These are phyloP conservation scores for Yarrowia hollandica DNA, from an alignment of 805 yeast species.

Conservation along the genomic window DNA sequence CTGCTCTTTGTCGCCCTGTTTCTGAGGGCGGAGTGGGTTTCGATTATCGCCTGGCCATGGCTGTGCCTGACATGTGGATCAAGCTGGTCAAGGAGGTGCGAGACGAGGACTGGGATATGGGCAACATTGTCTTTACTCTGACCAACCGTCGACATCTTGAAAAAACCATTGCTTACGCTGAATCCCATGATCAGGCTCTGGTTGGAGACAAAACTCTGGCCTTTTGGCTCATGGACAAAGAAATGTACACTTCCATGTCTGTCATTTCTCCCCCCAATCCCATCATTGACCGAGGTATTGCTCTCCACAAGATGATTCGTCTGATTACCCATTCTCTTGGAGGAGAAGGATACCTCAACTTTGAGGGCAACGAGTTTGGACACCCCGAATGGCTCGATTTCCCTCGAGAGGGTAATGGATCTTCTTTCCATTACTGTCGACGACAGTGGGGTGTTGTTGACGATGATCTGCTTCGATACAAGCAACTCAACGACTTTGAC, in stretches of 20 bases:
- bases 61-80: conserved; percentile 99
- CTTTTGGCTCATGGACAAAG: conserved; percentile 98
- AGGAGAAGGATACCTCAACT: conserved; percentile 94
- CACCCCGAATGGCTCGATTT: conserved; percentile 99
- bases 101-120: conserved; percentile 93
- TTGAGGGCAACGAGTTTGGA: conserved; percentile 98
- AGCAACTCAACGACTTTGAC: conserved; percentile 78
- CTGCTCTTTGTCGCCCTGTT: conserved; percentile 81
- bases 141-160: conserved; percentile 88
- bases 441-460: conserved; percentile 87
- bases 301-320: conserved; percentile 88
- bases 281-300: conserved; percentile 81
- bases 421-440: conserved; percentile 90
- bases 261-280: conserved; percentile 69
- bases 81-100: conserved; percentile 76
- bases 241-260: conserved; percentile 96
- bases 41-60: conserved; percentile 93
- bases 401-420: conserved; percentile 85
- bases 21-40: conserved; percentile 85
- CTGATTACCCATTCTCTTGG: conserved; percentile 86
- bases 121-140: conserved; percentile 72
- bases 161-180: conserved; percentile 87
- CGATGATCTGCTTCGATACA: conserved; percentile 78
- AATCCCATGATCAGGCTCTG: conserved; percentile 94
- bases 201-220: conserved; percentile 97